Percentiles rank a stretch among this genome's conserved stretches.
phyloP scores from a whole-genome alignment of 805 yeast species.

The Komagataella populi region DNA sequence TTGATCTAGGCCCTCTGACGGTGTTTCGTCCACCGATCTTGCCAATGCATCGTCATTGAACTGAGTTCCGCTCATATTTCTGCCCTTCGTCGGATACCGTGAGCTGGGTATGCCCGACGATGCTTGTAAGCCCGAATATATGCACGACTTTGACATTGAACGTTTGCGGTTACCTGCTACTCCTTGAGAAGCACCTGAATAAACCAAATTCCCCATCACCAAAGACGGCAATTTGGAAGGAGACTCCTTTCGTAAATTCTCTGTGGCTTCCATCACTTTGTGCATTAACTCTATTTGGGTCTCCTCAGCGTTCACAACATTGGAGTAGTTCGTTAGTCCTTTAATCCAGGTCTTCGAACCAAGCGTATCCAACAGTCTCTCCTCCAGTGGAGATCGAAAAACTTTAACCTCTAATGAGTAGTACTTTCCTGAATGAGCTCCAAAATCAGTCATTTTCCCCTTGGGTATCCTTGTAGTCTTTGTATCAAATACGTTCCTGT shows the following conservation, averaged over 20 bases:
- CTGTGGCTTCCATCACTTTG: neutral
- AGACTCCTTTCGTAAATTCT: neutral
- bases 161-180: neutral
- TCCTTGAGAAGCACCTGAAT: neutral
- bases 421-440: constrained; percentile 57
- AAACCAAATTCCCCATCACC: neutral
- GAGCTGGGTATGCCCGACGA: neutral
- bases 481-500: neutral
- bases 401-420: constrained; percentile 52
- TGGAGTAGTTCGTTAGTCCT: neutral
- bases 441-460: constrained; percentile 48
- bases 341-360: neutral
- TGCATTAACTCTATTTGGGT: neutral
- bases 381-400: constrained; percentile 40
- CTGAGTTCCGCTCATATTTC: neutral
- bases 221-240: neutral
- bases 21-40: neutral
- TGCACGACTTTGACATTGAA: neutral
- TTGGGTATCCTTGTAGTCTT: constrained; percentile 22
- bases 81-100: neutral
- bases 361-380: constrained; percentile 19
- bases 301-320: neutral
- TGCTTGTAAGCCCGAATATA: neutral
- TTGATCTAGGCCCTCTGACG: neutral
- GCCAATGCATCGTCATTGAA: neutral